A percentile compares a stretch with the other conserved stretches of the same genome.
Conservation (phyloP, 1,284 basidiomycete species). For the Tausonia pullulans region DNA sequence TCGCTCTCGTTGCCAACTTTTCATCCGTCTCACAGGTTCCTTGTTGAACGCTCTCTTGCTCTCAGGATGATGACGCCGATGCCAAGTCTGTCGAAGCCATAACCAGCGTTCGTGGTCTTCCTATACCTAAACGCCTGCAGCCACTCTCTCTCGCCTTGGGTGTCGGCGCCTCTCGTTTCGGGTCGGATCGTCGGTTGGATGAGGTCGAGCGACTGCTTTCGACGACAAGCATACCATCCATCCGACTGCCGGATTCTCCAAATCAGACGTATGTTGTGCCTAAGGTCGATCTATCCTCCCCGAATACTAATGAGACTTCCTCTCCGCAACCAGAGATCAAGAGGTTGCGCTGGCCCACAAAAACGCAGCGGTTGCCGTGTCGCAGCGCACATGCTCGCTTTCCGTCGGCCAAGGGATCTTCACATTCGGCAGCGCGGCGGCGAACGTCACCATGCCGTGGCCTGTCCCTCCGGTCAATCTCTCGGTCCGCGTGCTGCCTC, state of each 20-base stretch:
- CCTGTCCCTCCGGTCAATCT: slow-evolving; percentile 70
- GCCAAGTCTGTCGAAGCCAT: too few relatives aligned
- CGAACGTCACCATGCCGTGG: slow-evolving; percentile 62
- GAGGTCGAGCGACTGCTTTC: slow-evolving; percentile 80
- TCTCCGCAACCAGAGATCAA: slow-evolving; percentile 47
- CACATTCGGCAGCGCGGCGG: slow-evolving; percentile 62
- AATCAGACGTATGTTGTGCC: slow-evolving; percentile 50
- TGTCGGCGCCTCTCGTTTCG: slow-evolving; percentile 45
- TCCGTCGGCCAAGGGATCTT: slow-evolving; percentile 80
- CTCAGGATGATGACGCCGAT: too few relatives aligned
- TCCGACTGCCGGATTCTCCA: slow-evolving; percentile 56
- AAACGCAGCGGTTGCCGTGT: slow-evolving; percentile 59
- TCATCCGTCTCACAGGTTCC: slow-evolving; percentile 22
- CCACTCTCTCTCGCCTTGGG: too few relatives aligned
- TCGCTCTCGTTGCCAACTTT: background rate
- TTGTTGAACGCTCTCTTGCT: slow-evolving; percentile 25
- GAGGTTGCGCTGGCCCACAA: slow-evolving; percentile 73
- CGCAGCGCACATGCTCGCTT: slow-evolving; percentile 71
- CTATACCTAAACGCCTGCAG: too few relatives aligned
- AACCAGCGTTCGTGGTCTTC: too few relatives aligned
- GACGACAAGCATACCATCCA: slow-evolving; percentile 54
- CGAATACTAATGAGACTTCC: background rate
- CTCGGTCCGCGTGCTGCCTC: slow-evolving; percentile 57
- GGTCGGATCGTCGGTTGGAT: slow-evolving; percentile 69
- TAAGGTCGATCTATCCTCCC: too few relatives aligned